Evolutionary conservation across 2,329 filamentous ascomycete genomes (phyloP).

Genomic region (Penicillium sp.): DNA sequence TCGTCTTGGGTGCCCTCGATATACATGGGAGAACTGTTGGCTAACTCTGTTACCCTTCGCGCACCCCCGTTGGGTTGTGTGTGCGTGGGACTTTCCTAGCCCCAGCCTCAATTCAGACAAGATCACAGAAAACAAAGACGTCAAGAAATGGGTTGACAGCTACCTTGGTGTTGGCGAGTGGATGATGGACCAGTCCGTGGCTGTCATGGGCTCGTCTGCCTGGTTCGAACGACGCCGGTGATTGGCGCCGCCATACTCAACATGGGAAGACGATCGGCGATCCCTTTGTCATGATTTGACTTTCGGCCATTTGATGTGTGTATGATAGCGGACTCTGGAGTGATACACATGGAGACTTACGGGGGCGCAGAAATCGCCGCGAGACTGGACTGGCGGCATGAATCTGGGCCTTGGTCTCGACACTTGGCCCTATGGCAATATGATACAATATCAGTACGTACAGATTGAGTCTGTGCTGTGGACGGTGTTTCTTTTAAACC

Average conservation of each 20-base stretch:
- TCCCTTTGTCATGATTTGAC: conserved; percentile 8
- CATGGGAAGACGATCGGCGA: neutral
- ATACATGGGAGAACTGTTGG: conserved; percentile 1
- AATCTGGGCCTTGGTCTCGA: neutral
- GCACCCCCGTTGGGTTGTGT: conserved; percentile 31
- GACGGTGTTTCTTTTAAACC: neutral
- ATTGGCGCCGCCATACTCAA: conserved; percentile 18
- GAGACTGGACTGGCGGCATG: neutral
- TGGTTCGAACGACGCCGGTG: conserved; percentile 91
- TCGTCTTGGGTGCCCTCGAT: neutral
- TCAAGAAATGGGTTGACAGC: conserved; percentile 86
- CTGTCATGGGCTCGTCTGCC: conserved; percentile 79
- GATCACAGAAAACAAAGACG: conserved; percentile 77
- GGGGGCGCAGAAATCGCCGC: neutral
- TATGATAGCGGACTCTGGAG: neutral
- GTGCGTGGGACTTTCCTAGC: conserved; percentile 39
- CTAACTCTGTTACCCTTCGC: conserved; percentile 33
- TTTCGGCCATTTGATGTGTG: conserved; percentile 4
- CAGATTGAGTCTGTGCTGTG: conserved; percentile 1
- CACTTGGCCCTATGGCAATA: neutral
- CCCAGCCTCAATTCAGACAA: conserved; percentile 84
- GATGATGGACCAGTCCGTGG: conserved; percentile 97
- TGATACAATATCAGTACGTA: conserved; percentile 5
- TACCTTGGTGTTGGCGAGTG: conserved; percentile 95
- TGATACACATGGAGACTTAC: neutral